Base-by-base conservation (phyloP, 2,329 filamentous ascomycete genomes). In the Colletotrichum theobromicola region DNA sequence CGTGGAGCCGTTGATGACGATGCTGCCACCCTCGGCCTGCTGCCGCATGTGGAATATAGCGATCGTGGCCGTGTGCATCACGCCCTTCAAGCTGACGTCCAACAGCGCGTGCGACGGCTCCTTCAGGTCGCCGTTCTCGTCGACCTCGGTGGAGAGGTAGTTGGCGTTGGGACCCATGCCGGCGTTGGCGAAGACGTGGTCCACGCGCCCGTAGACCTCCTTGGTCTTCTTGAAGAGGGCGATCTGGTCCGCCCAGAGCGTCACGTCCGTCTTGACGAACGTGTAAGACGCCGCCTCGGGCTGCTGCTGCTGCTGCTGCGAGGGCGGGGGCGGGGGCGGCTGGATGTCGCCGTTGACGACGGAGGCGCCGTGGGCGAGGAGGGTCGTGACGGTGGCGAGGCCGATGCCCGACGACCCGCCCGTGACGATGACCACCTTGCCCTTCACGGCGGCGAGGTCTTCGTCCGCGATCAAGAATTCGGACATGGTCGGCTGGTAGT, bases 321-420 rank as follows among this genome's bases (percentile, higher is more conserved):
- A n/a, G n/a, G n/a, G n/a, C n/a, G n/a, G n/a, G n/a, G 84, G 80
- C 0, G 85, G 82, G 3, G 87, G 81, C 50, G 87, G 81, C 50
- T 88, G 86, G 55, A 91, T 74, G 77, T 93, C 91, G 42, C 84
- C 88, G 30, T 86, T 87, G 73, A 91, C 85, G 21, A 93, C 90
- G 18, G 84, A 85, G 32, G 90, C 90, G 24, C 90, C 90, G 1
- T 87, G 80, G 1, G 85, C 82, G 9, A 92, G 83, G 16, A 92
- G 85, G 3, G 89, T 82, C 10, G 87, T 80, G 9, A 87, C 85
- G 1, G 90, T 91, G 68, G 92, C 90, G 21, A 96, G 84, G n/a
- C 94, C 94, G 12, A 96, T 87, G 0, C 94, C 94, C 74, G 92
- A 88, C 3, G 90, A 94, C 67, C 90, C 94, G 21, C 94, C 94